A percentile compares a stretch with the other conserved stretches of the same genome.
Conservation (phyloP, 805 yeast species). For the Pichia eremophila region DNA sequence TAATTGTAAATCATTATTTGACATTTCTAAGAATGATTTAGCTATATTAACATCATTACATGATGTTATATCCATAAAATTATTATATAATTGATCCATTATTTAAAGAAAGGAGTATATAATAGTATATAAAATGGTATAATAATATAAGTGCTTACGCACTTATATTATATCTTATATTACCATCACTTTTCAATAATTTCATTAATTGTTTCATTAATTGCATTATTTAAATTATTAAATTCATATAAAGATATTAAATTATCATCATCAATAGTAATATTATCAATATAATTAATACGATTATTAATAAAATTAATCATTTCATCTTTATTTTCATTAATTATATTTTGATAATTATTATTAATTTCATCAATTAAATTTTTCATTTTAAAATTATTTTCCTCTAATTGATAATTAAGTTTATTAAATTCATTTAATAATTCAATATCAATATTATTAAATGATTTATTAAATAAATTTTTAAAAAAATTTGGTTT, state of each 20-base stretch:
- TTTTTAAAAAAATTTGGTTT: too few relatives aligned
- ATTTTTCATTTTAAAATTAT: too few relatives aligned
- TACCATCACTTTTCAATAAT: too few relatives aligned
- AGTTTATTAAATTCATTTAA: too few relatives aligned
- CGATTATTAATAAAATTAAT: background rate
- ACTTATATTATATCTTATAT: too few relatives aligned
- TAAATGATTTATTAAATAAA: too few relatives aligned
- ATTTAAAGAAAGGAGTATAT: too few relatives aligned
- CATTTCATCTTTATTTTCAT: background rate
- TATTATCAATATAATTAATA: constrained; percentile 1
- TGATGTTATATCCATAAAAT: constrained; percentile 79
- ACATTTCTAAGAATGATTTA: constrained; percentile 64
- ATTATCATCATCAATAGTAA: background rate
- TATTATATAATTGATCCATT: constrained; percentile 27
- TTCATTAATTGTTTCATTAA: background rate
- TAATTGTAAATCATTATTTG: constrained; percentile 67
- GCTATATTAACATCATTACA: constrained; percentile 61
- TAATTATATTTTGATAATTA: too few relatives aligned
- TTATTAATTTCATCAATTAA: background rate
- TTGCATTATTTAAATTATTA: background rate
- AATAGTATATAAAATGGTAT: too few relatives aligned
- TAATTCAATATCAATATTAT: too few relatives aligned
- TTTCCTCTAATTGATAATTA: background rate
- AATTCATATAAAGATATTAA: background rate
- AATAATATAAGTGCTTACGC: too few relatives aligned